A percentile compares a stretch with the other conserved stretches of the same genome.
phyloP scores from a whole-genome alignment of 495 filamentous ascomycete genomes.

The Lasiosphaeria hispida region DNA sequence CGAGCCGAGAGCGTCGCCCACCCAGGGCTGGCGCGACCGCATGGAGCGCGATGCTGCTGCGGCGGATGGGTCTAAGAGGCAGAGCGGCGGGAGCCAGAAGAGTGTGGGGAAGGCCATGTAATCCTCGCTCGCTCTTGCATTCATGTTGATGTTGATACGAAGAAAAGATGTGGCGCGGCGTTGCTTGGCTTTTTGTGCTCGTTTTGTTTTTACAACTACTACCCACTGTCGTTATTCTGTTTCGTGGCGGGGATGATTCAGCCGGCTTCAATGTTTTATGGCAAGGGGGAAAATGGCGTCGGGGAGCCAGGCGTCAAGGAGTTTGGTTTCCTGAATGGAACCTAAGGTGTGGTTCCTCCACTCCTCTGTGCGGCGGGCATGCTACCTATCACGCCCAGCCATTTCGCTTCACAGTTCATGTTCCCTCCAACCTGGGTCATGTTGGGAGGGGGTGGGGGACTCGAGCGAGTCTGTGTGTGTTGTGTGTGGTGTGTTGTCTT shows the following conservation, averaged over 20 bases:
- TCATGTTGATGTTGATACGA: too few species aligned
- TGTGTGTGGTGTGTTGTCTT: conserved; percentile 2
- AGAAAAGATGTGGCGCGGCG: neutral
- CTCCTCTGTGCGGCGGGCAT: too few species aligned
- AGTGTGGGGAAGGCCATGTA: conserved; percentile 45
- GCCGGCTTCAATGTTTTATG: too few species aligned
- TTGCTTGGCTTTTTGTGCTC: conserved; percentile 15
- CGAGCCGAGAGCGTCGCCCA: conserved; percentile 21
- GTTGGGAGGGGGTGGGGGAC: neutral
- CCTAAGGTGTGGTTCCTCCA: too few species aligned
- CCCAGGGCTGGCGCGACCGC: conserved; percentile 22
- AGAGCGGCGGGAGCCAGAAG: conserved; percentile 25
- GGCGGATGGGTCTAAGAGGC: conserved; percentile 7
- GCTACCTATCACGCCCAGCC: too few species aligned
- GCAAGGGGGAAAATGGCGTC: too few species aligned
- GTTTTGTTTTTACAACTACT: conserved; percentile 4
- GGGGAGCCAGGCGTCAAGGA: too few species aligned
- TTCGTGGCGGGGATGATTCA: too few species aligned
- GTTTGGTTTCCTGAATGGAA: too few species aligned
- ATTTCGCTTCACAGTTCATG: too few species aligned
- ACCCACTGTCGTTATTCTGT: too few species aligned
- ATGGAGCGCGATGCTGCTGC: conserved; percentile 14
- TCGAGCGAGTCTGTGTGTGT: conserved; percentile 2
- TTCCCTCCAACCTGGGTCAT: too few species aligned
- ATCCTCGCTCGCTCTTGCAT: neutral